Evolutionary conservation across 140 eudicot species (phyloP).

Genomic region (Ambrosia hybrid): DNA sequence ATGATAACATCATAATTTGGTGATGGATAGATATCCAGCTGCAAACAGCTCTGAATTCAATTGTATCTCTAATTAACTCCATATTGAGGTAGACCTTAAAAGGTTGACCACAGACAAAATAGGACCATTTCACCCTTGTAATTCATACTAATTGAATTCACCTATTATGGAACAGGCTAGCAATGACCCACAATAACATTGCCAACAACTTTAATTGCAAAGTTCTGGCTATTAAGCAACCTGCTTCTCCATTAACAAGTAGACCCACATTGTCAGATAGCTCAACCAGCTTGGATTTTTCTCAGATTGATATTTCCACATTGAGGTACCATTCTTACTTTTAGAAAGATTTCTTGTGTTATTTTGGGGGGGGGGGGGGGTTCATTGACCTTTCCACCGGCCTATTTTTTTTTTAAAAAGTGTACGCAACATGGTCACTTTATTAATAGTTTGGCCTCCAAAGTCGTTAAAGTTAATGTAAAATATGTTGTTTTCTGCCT

Average conservation of each 20-base stretch:
- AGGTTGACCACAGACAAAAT: constrained; percentile 3
- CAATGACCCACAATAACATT: constrained; percentile 49
- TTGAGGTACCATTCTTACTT: constrained; percentile 46
- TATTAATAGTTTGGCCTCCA: neutral
- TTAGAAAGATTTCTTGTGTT: neutral
- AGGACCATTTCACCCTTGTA: neutral
- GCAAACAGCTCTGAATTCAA: constrained; percentile 21
- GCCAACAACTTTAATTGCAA: constrained; percentile 64
- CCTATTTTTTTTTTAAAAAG: neutral
- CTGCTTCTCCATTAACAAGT: constrained; percentile 45
- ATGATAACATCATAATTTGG: constrained; percentile 11
- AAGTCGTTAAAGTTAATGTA: too few species aligned
- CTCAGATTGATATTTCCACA: constrained; percentile 74
- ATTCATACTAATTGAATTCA: neutral
- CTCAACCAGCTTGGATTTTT: constrained; percentile 77
- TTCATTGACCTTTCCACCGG: too few species aligned
- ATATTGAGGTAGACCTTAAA: constrained; percentile 1
- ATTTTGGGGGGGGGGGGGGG: too few species aligned
- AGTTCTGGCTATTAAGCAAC: constrained; percentile 75
- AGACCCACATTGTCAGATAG: constrained; percentile 42
- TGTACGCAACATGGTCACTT: neutral
- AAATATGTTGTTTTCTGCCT: too few species aligned
- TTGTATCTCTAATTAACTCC: constrained; percentile 4
- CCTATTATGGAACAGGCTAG: constrained; percentile 54
- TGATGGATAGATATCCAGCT: constrained; percentile 23